Conservation (phyloP, 208 protist genomes). For the Sergeia podlipaevii region DNA sequence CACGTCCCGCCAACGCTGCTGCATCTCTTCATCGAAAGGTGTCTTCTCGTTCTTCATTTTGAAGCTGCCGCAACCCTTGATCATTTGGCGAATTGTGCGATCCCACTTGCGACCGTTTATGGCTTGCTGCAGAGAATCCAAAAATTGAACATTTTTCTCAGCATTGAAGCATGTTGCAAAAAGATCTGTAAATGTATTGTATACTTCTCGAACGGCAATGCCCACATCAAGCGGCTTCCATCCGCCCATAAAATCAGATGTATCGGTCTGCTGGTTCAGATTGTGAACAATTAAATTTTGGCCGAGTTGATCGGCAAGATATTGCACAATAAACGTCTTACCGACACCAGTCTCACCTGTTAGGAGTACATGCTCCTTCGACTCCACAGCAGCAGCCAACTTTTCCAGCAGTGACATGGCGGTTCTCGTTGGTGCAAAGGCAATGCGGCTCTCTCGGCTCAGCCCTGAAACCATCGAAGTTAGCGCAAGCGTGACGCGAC, state of each 20-base stretch:
- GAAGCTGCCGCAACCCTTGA: slow-evolving; percentile 74
- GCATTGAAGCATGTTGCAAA: slow-evolving; percentile 94
- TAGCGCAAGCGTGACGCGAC: slow-evolving; percentile 54
- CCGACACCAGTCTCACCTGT: slow-evolving; percentile 99
- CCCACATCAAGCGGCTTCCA: slow-evolving; percentile 98
- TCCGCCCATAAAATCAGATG: slow-evolving; percentile 98
- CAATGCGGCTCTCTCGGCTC: slow-evolving; percentile 52
- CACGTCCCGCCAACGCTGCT: slow-evolving; percentile 56
- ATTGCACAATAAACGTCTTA: slow-evolving; percentile 93
- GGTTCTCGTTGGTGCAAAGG: slow-evolving; percentile 95
- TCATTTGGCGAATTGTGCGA: slow-evolving; percentile 52
- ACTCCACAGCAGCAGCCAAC: slow-evolving; percentile 86
- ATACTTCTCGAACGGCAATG: slow-evolving; percentile 55
- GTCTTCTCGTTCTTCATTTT: slow-evolving; percentile 42
- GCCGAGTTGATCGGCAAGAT: slow-evolving; percentile 86
- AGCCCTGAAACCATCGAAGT: slow-evolving; percentile 20
- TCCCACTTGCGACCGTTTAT: slow-evolving; percentile 67
- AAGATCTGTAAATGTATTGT: slow-evolving; percentile 87
- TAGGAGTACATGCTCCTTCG: slow-evolving; percentile 96
- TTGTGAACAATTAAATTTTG: slow-evolving; percentile 97
- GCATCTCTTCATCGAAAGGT: slow-evolving; percentile 17
- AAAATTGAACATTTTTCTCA: slow-evolving; percentile 76
- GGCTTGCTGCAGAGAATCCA: slow-evolving; percentile 55
- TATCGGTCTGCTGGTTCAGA: slow-evolving; percentile 99
- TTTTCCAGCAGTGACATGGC: slow-evolving; percentile 95